Evolutionary conservation across 2,329 filamentous ascomycete species (phyloP), one percentile per base, ranked within the genome.

Genomic region (Coleophoma eucalyptorum): DNA sequence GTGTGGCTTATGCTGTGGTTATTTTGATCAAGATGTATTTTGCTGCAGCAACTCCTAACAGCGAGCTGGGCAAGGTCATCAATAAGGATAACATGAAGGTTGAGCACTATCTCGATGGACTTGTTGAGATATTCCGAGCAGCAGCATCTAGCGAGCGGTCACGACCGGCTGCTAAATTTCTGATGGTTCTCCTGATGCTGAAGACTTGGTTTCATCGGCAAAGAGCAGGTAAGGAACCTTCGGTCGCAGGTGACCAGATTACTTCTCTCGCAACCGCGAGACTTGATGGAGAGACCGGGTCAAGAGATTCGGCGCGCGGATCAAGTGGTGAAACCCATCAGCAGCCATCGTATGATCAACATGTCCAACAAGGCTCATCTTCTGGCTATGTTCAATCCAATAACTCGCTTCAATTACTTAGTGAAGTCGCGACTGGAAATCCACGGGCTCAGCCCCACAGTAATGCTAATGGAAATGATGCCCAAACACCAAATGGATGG

Each of bases 21-120:
- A 75, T 81, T 32, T 69, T 83, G 7, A 80, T 82, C 66, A 83
- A 82, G 58, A 75, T 83, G 69, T 80, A 79, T 65, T 77, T 80
- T 44, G 77, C 78, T 8, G 82, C 85, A 3, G 79, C 80, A 2
- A 77, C 79, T 13, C 79, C 84, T 1, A 77, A 79, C 38, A 85
- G 81, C 15, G 83, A 86, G 58, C 76, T 92, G 1, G 83, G 83
- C n/a, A 79, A 80, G 53, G 78, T 91, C 16, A 84, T 93, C 55
- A 77, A 83, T 57, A 81, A 81, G 55, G 78, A 85, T 49, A 77
- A 84, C 56, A 78, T 93, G 69, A 83, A 84, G 53, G 71, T 79
- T 15, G 78, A 83, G 56, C 73, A 80, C 49, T 87, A 90, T 62
- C 74, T 95, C 3, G 84, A 89, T 55, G 76, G 75, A n/a, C 72